A percentile compares a stretch with the other conserved stretches of the same genome.
Evolutionary conservation across 75 land plant genomes (phyloP).

Genomic region (Pinus taeda): DNA sequence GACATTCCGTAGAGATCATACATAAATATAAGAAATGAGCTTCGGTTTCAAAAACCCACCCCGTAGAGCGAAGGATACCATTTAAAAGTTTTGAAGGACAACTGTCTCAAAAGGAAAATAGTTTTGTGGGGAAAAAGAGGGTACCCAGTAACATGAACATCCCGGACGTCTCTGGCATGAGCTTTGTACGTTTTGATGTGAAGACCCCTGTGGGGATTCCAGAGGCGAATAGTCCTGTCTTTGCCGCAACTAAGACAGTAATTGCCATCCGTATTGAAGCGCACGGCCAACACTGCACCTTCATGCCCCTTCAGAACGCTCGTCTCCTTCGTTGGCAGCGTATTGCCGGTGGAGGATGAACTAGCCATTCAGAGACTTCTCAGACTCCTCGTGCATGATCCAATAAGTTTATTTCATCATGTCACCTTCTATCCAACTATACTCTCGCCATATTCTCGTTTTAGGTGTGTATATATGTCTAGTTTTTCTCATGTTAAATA

Average conservation of each 20-base stretch:
- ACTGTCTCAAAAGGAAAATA: background rate
- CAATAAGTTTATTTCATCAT: too few species aligned
- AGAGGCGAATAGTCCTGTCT: conserved; percentile 91
- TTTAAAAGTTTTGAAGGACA: background rate
- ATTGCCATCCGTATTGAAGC: conserved; percentile 92
- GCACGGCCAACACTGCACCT: conserved; percentile 90
- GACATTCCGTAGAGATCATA: too few species aligned
- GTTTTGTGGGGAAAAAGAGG: background rate
- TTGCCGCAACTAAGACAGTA: conserved; percentile 97
- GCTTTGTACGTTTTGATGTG: conserved; percentile 93
- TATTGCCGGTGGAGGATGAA: too few species aligned
- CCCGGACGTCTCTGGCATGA: conserved; percentile 98
- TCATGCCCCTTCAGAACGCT: conserved; percentile 85
- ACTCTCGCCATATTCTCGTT: too few species aligned
- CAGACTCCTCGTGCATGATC: too few species aligned
- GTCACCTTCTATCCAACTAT: too few species aligned
- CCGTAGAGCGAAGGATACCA: too few species aligned
- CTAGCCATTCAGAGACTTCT: too few species aligned
- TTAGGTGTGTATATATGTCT: too few species aligned
- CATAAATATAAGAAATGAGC: too few species aligned
- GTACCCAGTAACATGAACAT: conserved; percentile 80
- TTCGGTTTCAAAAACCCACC: too few species aligned
- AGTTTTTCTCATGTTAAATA: too few species aligned
- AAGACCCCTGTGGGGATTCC: conserved; percentile 89
- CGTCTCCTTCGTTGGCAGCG: conserved; percentile 71